Evolutionary conservation across 2,329 filamentous ascomycete species (phyloP), one percentile per base, ranked within the genome.

Genomic region (Boeremia lycopersici): DNA sequence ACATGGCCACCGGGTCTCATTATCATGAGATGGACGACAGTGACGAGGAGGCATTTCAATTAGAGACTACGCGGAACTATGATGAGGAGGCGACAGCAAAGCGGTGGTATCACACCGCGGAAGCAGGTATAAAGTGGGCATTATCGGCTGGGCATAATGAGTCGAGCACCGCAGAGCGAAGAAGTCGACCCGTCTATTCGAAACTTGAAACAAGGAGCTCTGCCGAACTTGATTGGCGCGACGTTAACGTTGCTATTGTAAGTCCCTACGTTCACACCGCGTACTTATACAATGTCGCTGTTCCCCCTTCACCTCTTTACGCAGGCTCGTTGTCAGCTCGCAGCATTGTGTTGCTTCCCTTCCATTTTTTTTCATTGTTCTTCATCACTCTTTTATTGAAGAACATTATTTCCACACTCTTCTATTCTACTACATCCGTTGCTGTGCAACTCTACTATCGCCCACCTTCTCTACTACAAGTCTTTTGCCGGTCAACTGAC

Each of bases 181-280:
- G 62, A 67, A 56, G 57, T 59, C 56, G 62, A 61, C 50, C 59
- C 56, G 60, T 56, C 63, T 57, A 70, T 57, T 61, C 60, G 39
- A 64, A 70, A 69, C 67, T 60, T 73, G 72, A 75, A 75, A 75
- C 72, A 72, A 60, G 65, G 61, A 62, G 60, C 50, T 61, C 62
- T 59, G 56, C 55, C 60, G 66, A 66, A 62, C 57, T 46, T 62
- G 57, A 71, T 70, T 72, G 68, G 69, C 64, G 62, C 56, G 45
- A 52, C 60, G 38, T 35, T 28, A 40, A 51, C 39, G 46, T 57
- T 57, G 50, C 60, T 63, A 64, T 59, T 63, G 71, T 74, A 59
- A 70, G 71, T 73, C 34, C 47, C 57, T 60, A 56, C 48, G 35
- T 56, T 45, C 56, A 54, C 61, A 53, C 48, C 36, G 49, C 59